A percentile compares a stretch with the other conserved stretches of the same genome.
Evolutionary conservation across 2,329 filamentous ascomycete species (phyloP).

Genomic region (Tolypocladium sp.): DNA sequence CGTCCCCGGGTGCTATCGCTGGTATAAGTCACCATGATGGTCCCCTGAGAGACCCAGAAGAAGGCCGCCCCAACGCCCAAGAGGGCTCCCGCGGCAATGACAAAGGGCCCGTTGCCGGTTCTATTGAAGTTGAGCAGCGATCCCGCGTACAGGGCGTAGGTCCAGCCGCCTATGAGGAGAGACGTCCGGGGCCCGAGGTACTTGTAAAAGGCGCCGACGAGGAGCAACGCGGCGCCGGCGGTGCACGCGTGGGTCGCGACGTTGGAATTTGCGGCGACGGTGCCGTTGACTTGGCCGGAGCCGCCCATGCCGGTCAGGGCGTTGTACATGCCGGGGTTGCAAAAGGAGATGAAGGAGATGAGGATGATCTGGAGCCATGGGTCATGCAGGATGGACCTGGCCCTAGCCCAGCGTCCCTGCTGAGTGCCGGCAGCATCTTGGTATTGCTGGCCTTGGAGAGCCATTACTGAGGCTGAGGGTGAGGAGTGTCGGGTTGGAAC

Average conservation of each 20-base stretch:
- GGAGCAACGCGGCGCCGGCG: constrained; percentile 30
- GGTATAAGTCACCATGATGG: constrained; percentile 36
- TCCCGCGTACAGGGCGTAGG: constrained; percentile 33
- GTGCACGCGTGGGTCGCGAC: constrained; percentile 33
- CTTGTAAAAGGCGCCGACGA: constrained; percentile 33
- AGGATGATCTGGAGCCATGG: constrained; percentile 38
- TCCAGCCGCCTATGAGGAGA: constrained; percentile 34
- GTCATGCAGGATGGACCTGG: constrained; percentile 9
- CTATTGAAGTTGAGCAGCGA: constrained; percentile 32
- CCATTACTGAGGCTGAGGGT: not conserved
- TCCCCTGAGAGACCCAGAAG: constrained; percentile 36
- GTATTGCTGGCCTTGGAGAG: not conserved
- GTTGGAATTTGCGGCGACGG: constrained; percentile 33
- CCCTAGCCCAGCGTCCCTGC: not conserved
- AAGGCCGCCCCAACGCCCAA: constrained; percentile 34
- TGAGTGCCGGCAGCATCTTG: not conserved
- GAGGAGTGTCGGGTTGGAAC: not conserved
- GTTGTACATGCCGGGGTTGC: constrained; percentile 39
- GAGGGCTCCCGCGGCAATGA: constrained; percentile 33
- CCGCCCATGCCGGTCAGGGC: constrained; percentile 34
- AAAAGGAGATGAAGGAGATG: constrained; percentile 40
- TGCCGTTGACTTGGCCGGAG: constrained; percentile 34
- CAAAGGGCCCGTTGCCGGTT: constrained; percentile 28
- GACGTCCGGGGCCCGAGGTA: constrained; percentile 30
- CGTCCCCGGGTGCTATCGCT: constrained; percentile 24